Evolutionary conservation across 805 yeast genomes (phyloP), one percentile per base, ranked within the genome.

Genomic region (Candida verbasci): DNA sequence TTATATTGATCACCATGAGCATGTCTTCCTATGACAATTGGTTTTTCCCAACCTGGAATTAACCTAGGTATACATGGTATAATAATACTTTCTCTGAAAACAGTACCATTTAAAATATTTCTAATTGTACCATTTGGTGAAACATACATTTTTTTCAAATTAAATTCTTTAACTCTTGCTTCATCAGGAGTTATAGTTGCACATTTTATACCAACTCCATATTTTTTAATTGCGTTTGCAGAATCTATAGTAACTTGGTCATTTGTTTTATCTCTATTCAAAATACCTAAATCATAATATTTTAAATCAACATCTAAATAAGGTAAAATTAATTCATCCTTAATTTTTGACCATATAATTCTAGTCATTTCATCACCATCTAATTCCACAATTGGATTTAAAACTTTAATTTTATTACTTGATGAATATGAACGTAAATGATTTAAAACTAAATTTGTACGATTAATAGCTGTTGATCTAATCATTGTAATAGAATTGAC

Each of bases 341-440:
- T 82, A 63, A 84, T 84, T 50, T 75, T 68, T 44, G 76, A 72
- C 93, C 93, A 84, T 58, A 84, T 84, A 53, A 84, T 82, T 58
- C 91, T 70, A 45, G 93, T 84, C 91, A 82, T 82, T 58, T 84
- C 93, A 58, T 84, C 93, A 50, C 93, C 93, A 52, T 83, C 89
- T 54, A 84, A 56, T 47, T 84, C 93, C 39, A 84, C 93, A 43
- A 84, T 67, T 31, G 91, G 91, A 38, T 70, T 75, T 52, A 76
- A 73, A 31, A 84, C 89, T 49, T 77, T 76, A 56, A 84, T 79
- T 56, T 82, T 83, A 38, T 46, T 50, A 24, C 46, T 32, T 14
- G 21, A 17, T 5, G 14, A 22, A 14, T 25, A 20, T 11, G 43
- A 37, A 35, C 54, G 48, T 15, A 20, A 29, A 22, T 37, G 40